These are phyloP conservation scores for Thermochaetoides thermophila DNA, from an alignment of 495 filamentous ascomycete genomes.

Conservation along the genomic window DNA sequence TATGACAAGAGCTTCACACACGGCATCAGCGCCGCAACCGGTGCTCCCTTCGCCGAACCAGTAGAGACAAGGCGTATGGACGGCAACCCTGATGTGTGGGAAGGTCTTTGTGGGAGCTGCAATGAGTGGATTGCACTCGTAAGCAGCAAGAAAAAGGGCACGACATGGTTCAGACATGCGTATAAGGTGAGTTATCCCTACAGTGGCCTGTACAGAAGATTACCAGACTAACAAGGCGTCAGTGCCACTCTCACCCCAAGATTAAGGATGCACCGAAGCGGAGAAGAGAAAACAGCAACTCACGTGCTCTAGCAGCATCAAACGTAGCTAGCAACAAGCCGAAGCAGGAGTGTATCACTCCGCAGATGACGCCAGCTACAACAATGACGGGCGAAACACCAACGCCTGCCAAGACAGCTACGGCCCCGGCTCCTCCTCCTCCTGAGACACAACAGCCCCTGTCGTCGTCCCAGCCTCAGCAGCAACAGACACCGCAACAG, in stretches of 20 bases:
- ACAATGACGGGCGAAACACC: slow-evolving; percentile 24
- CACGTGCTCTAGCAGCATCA: slow-evolving; percentile 20
- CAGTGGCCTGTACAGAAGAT: too few relatives aligned
- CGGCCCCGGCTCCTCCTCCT: too few relatives aligned
- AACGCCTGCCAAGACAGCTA: slow-evolving; percentile 12
- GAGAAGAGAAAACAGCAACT: slow-evolving; percentile 47
- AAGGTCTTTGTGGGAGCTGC: slow-evolving; percentile 63
- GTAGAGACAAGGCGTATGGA: slow-evolving; percentile 58
- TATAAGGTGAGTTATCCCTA: slow-evolving; percentile 50
- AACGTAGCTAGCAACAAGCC: slow-evolving; percentile 26
- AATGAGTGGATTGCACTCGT: slow-evolving; percentile 66
- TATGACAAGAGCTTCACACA: slow-evolving; percentile 77
- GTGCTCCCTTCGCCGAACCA: slow-evolving; percentile 56
- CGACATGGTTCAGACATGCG: slow-evolving; percentile 71
- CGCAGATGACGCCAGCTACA: slow-evolving; percentile 27
- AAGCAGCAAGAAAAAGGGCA: slow-evolving; percentile 76
- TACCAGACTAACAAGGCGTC: background rate
- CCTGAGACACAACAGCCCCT: slow-evolving; percentile 8
- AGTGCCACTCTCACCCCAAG: slow-evolving; percentile 66
- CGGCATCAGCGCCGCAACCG: slow-evolving; percentile 65
- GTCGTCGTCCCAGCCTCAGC: slow-evolving; percentile 7
- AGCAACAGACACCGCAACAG: slow-evolving; percentile 17
- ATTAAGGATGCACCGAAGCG: slow-evolving; percentile 59
- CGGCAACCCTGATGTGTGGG: slow-evolving; percentile 69
- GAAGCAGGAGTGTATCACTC: slow-evolving; percentile 24